These are phyloP conservation scores for Fusarium cyanostomum DNA, from an alignment of 2,329 filamentous ascomycete species.

Conservation along the genomic window DNA sequence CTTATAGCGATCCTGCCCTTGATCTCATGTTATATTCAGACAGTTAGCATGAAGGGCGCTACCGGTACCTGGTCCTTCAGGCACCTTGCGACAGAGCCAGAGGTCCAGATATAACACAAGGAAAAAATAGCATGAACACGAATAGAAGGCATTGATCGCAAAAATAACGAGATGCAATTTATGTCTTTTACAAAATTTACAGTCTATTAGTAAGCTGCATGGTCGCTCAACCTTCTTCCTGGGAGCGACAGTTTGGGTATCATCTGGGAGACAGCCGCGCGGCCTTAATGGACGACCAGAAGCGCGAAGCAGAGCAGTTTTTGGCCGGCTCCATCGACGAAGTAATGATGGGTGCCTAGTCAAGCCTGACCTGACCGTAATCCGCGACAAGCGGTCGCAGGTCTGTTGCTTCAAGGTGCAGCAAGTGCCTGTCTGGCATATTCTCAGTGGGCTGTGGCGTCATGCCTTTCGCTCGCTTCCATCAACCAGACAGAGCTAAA, in stretches of 20 bases:
- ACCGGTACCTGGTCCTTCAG: too few species aligned
- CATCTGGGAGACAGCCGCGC: background rate
- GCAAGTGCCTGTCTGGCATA: background rate
- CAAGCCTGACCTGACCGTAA: background rate
- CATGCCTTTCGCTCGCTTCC: background rate
- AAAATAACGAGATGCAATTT: background rate
- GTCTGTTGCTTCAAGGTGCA: background rate
- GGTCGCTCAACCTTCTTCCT: background rate
- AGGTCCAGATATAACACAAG: too few species aligned
- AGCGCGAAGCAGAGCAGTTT: background rate
- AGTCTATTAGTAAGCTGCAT: background rate
- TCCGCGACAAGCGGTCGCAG: background rate
- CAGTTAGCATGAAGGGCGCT: too few species aligned
- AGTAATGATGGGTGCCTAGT: background rate
- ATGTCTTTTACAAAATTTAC: background rate
- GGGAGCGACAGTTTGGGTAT: background rate
- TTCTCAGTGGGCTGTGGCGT: background rate
- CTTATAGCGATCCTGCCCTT: too few species aligned
- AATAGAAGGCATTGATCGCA: background rate
- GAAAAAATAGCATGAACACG: too few species aligned
- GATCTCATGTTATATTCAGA: too few species aligned
- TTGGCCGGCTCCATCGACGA: background rate
- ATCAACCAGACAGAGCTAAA: background rate
- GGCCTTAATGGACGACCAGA: background rate
- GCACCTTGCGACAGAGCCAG: too few species aligned